A percentile compares a stretch with the other conserved stretches of the same genome.
Conservation (phyloP, 2,329 filamentous ascomycete genomes). For the Trichophaea hybrida region DNA sequence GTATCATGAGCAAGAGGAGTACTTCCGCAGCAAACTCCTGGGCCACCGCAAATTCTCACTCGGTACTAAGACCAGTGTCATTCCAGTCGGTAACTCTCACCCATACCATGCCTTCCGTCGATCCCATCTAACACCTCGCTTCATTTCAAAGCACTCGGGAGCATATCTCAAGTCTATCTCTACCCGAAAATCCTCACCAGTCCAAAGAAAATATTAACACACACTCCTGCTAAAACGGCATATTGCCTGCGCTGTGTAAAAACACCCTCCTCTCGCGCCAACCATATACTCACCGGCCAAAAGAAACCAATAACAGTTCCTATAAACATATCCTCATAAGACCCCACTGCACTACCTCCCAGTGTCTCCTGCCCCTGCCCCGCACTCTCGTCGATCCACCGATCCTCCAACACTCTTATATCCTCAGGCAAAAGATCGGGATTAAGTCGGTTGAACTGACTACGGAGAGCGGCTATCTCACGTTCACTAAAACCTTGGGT, state of each 20-base stretch:
- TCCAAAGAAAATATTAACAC: constrained; percentile 65
- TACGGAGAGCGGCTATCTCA: constrained; percentile 70
- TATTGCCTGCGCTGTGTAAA: constrained; percentile 74
- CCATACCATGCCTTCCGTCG: no score
- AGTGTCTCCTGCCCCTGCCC: constrained; percentile 37
- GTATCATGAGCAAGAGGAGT: no score
- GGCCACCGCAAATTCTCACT: no score
- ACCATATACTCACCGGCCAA: constrained; percentile 78
- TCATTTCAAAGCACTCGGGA: no score
- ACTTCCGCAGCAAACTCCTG: no score
- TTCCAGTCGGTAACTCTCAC: no score
- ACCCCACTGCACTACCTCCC: constrained; percentile 39
- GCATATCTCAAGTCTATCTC: no score
- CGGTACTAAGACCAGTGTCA: no score
- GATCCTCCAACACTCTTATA: constrained; percentile 32
- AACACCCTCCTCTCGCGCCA: constrained; percentile 72
- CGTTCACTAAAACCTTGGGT: constrained; percentile 64
- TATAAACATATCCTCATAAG: constrained; percentile 72
- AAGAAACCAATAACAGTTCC: constrained; percentile 89
- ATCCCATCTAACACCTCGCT: no score
- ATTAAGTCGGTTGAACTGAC: constrained; percentile 79
- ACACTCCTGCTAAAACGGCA: constrained; percentile 70
- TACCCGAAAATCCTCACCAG: constrained; percentile 38
- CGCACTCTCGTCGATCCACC: constrained; percentile 31
- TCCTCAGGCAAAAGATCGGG: constrained; percentile 50